Evolutionary conservation across 495 filamentous ascomycete genomes (phyloP).

Genomic region (Penicillium antarcticum): DNA sequence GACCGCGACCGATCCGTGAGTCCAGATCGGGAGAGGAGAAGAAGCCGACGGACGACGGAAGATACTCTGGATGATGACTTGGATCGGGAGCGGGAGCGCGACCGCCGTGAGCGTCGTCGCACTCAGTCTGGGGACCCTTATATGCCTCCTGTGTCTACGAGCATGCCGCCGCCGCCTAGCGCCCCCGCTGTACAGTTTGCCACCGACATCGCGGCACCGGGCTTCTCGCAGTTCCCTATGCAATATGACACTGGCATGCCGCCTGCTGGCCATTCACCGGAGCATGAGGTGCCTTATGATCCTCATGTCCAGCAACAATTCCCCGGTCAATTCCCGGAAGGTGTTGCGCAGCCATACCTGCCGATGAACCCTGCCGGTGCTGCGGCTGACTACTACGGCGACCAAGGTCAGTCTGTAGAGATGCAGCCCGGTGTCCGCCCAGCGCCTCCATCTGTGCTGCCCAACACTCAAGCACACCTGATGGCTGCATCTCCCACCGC

Average conservation of each 20-base stretch:
- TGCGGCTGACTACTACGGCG: conserved; percentile 66
- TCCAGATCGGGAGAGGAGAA: conserved; percentile 31
- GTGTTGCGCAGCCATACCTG: conserved; percentile 44
- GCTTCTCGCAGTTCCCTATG: conserved; percentile 45
- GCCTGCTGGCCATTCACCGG: conserved; percentile 12
- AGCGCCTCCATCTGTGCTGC: conserved; percentile 50
- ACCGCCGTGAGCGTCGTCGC: conserved; percentile 30
- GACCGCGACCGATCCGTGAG: conserved; percentile 31
- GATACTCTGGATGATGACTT: conserved; percentile 20
- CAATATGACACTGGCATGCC: conserved; percentile 31
- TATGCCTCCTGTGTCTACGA: conserved; percentile 23
- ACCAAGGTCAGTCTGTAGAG: conserved; percentile 61
- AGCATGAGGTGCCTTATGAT: conserved; percentile 30
- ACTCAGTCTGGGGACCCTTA: conserved; percentile 34
- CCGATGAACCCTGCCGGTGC: conserved; percentile 54
- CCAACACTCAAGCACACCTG: conserved; percentile 47
- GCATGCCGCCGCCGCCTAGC: conserved; percentile 21
- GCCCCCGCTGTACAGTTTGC: conserved; percentile 25
- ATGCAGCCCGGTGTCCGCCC: conserved; percentile 59
- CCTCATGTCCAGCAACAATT: conserved; percentile 58
- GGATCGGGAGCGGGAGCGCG: conserved; percentile 28
- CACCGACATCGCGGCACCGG: conserved; percentile 36
- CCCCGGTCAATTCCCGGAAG: conserved; percentile 52
- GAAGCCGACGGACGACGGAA: conserved; percentile 22
- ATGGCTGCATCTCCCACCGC: conserved; percentile 45